Evolutionary conservation across 2,329 filamentous ascomycete species (phyloP).

Genomic region (Diplodia scrobiculata): DNA sequence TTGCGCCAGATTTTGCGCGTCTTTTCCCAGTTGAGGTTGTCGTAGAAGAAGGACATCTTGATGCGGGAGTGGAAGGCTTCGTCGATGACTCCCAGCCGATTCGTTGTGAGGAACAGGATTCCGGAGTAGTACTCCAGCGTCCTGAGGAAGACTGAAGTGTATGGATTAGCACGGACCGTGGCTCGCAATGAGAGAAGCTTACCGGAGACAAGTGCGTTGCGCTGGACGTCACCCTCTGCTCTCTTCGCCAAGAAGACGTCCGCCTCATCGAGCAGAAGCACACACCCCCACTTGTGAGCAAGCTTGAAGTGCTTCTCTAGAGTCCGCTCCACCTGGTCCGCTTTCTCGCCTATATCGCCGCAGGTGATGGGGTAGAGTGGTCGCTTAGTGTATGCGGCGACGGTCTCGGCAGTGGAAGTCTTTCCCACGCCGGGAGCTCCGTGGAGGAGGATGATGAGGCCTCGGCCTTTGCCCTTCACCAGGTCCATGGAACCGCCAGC

Average conservation of each 20-base stretch:
- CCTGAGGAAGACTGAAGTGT: conserved; percentile 23
- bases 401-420: conserved; percentile 40
- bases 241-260: conserved; percentile 26
- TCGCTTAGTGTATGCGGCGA: conserved; percentile 35
- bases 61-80: conserved; percentile 27
- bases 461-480: conserved; percentile 39
- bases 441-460: conserved; percentile 24
- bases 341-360: conserved; percentile 13
- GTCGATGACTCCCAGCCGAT: conserved; percentile 40
- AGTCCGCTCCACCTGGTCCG: not conserved
- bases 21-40: conserved; percentile 28
- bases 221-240: not conserved
- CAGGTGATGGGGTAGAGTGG: conserved; percentile 37
- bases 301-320: not conserved
- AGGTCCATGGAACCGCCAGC: conserved; percentile 33
- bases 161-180: too few species aligned
- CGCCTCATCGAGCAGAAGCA: conserved; percentile 26
- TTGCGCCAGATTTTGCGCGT: not conserved
- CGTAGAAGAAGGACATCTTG: conserved; percentile 18
- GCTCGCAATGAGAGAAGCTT: too few species aligned
- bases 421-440: conserved; percentile 27
- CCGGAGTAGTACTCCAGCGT: conserved; percentile 31
- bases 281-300: not conserved
- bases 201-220: not conserved
- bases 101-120: conserved; percentile 43